Base-by-base conservation (phyloP, 1,284 basidiomycete species). In the Cryptococcus jaspeensis region DNA sequence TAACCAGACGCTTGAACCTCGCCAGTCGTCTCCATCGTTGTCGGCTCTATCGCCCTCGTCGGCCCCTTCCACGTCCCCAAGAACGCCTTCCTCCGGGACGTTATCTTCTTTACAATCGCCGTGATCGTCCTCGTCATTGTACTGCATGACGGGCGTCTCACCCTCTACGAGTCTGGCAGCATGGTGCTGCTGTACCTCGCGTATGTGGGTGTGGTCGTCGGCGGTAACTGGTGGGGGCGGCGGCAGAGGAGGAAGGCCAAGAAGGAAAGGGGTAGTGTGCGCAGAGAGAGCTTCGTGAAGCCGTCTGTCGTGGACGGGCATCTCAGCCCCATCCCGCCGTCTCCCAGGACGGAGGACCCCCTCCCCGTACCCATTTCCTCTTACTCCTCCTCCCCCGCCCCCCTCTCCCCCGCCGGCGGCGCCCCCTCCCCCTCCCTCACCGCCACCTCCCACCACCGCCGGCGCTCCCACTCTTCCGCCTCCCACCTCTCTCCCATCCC, bases 41-140 rank as follows among this genome's bases (percentile, higher is more conserved):
- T 90, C 3, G 95, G 95, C 6, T 89, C 89, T 16, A 96, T 99
- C 86, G 94, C 92, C 70, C 87, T 99, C 73, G 90, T 98, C 73
- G 87, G 87, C 59, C 92, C 93, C 0, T 99, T 99, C 79, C 83
- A 85, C 61, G 92, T 98, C 16, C 82, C 87, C 35, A 84, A 82
- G 0, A 81, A 82, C 39, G 87, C 90, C 0, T 98, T 99, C 77
- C 78, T 96, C 15, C 87, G 96, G 37, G 96, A 99, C 73, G 89
- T 94, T 32, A 86, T 89, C 18, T 98, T 98, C 81, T 97, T 97
- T 78, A 87, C 89, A 12, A 66, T 84, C 4, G 90, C 94, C 0
- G 86, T 98, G 39, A 64, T 80, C 8, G 68, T 90, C 13, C 81
- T 94, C 2, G 81, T 98, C 18, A 71, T 82, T 25, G 91, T 92